Percentiles rank a stretch among this genome's conserved stretches.
These are phyloP conservation scores for Eucalyptus cloeziana DNA, from an alignment of 345 rosid genomes.

Conservation along the genomic window DNA sequence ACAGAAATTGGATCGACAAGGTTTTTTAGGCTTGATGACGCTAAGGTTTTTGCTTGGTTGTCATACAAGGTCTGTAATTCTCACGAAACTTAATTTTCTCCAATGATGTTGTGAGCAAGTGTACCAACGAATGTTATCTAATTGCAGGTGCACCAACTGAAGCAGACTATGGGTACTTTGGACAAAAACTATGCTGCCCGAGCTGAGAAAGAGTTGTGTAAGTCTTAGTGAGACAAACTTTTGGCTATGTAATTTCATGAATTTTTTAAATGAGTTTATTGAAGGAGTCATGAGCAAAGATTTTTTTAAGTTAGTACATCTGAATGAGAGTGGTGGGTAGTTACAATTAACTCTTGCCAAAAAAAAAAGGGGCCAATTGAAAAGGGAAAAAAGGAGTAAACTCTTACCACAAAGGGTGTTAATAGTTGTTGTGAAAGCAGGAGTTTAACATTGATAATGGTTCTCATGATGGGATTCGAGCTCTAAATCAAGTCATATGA, in stretches of 20 bases:
- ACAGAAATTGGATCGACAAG: constrained; percentile 65
- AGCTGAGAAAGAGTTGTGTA: constrained; percentile 69
- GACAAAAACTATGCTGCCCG: constrained; percentile 77
- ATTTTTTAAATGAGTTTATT: background rate
- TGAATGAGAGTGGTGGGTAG: background rate
- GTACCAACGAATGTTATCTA: background rate
- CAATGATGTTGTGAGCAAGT: background rate
- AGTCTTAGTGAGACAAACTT: background rate
- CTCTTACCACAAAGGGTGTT: background rate
- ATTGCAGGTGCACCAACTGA: constrained; percentile 49
- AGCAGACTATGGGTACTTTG: constrained; percentile 35
- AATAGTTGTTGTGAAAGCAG: background rate
- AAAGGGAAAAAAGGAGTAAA: background rate
- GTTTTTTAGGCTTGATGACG: constrained; percentile 76
- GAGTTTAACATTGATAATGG: background rate
- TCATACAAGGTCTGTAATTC: constrained; percentile 43
- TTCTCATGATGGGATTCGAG: background rate
- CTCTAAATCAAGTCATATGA: background rate
- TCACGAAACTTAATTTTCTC: background rate
- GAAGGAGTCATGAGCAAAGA: background rate
- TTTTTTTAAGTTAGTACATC: background rate
- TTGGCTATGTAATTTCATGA: background rate
- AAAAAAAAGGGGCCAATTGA: background rate
- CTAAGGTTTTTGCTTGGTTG: constrained; percentile 77
- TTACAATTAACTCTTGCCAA: background rate